Evolutionary conservation across 2,329 filamentous ascomycete species (phyloP).

Genomic region (Gaeumannomyces sp.): DNA sequence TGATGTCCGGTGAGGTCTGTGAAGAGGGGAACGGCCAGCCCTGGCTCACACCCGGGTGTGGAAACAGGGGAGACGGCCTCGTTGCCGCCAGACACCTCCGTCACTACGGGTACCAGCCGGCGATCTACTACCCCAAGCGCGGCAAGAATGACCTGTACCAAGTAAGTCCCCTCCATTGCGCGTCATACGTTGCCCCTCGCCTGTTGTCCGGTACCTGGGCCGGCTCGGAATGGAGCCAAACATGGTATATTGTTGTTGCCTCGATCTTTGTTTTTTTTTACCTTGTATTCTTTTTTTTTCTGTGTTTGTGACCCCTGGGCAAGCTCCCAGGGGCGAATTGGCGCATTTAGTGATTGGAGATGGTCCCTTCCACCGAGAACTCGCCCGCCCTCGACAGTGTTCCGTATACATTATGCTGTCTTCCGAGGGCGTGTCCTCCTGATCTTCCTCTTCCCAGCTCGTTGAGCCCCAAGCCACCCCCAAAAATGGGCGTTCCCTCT

Average conservation of each 20-base stretch:
- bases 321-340: constrained; percentile 1
- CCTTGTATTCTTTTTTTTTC: neutral
- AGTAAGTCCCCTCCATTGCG: constrained; percentile 37
- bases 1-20: no score
- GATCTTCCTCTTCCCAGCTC: no score
- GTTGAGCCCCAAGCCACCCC: no score
- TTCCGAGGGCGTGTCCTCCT: no score
- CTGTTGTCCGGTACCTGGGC: no score
- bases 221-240: no score
- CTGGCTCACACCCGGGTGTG: no score
- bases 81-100: constrained; percentile 88
- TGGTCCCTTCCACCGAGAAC: neutral
- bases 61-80: constrained; percentile 74
- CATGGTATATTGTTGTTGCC: no score
- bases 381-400: constrained; percentile 10
- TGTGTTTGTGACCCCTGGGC: constrained; percentile 11
- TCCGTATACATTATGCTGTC: constrained; percentile 16
- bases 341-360: constrained; percentile 9
- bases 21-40: no score
- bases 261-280: no score
- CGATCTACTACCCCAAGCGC: constrained; percentile 88
- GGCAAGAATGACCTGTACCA: constrained; percentile 86
- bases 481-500: no score
- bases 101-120: constrained; percentile 86
- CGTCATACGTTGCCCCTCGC: no score